Evolutionary conservation across 345 rosid species (phyloP).

Genomic region (Trapa bicornis): DNA sequence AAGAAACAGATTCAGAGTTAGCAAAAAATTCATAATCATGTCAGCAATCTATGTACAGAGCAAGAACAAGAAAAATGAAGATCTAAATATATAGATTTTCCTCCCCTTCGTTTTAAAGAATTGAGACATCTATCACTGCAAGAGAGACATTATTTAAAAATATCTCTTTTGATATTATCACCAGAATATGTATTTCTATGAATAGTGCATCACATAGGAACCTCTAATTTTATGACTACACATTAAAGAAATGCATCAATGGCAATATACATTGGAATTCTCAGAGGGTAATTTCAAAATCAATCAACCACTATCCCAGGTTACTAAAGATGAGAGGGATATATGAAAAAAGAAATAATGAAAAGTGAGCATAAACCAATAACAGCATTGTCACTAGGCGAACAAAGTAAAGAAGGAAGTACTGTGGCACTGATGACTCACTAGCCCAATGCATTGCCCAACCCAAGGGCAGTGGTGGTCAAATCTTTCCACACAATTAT

Average conservation of each 20-base stretch:
- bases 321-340: too few species aligned
- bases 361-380: background rate
- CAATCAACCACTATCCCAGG: too few species aligned
- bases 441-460: slow-evolving; percentile 96
- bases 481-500: slow-evolving; percentile 89
- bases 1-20: background rate
- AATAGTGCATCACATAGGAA: background rate
- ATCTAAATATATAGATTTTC: background rate
- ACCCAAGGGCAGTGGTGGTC: slow-evolving; percentile 99
- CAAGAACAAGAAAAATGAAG: background rate
- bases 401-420: slow-evolving; percentile 3
- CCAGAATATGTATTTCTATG: background rate
- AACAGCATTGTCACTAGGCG: background rate
- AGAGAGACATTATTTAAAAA: background rate
- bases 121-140: background rate
- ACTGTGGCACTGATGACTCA: slow-evolving; percentile 17
- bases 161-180: background rate
- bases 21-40: background rate
- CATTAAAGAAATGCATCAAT: background rate
- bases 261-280: background rate
- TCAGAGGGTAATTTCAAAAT: background rate
- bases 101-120: background rate
- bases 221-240: too few species aligned
- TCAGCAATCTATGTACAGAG: background rate
- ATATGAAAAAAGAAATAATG: too few species aligned